Percentiles rank a stretch among this genome's conserved stretches.
Conservation (phyloP, 768 basidiomycete species). For the Tephrocybe sp. region DNA sequence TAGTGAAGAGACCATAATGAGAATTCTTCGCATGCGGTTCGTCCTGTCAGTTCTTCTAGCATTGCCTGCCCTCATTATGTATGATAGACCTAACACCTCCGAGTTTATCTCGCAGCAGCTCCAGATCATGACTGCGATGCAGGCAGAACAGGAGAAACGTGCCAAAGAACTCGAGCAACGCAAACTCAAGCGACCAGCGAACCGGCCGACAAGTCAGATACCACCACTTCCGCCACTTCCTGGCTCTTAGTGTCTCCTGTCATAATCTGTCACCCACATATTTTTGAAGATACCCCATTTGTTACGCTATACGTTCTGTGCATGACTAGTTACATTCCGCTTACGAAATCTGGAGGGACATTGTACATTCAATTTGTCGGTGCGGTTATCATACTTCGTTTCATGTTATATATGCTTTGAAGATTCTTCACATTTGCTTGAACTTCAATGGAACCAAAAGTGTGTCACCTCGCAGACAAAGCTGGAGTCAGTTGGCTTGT, state of each 20-base stretch:
- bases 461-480: too few species aligned
- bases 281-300: slow-evolving; percentile 12
- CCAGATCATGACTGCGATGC: slow-evolving; percentile 78
- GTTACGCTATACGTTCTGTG: not conserved
- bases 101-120: slow-evolving; percentile 90
- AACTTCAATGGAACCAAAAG: not conserved
- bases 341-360: slow-evolving; percentile 15
- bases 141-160: slow-evolving; percentile 78
- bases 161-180: slow-evolving; percentile 59
- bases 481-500: too few species aligned
- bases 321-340: slow-evolving; percentile 6
- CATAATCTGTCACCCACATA: not conserved
- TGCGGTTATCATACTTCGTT: slow-evolving; percentile 5
- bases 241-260: slow-evolving; percentile 6
- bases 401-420: too few species aligned
- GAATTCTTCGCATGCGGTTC: slow-evolving; percentile 94
- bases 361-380: slow-evolving; percentile 14
- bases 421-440: not conserved
- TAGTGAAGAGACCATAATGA: slow-evolving; percentile 89
- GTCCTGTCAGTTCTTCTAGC: not conserved
- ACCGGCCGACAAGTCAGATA: slow-evolving; percentile 28
- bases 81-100: slow-evolving; percentile 65
- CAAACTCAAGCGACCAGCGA: slow-evolving; percentile 52
- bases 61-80: not conserved
- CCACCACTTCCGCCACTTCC: slow-evolving; percentile 42